These are phyloP conservation scores for Botryotinia calthae DNA, from an alignment of 2,329 filamentous ascomycete species.

Conservation along the genomic window DNA sequence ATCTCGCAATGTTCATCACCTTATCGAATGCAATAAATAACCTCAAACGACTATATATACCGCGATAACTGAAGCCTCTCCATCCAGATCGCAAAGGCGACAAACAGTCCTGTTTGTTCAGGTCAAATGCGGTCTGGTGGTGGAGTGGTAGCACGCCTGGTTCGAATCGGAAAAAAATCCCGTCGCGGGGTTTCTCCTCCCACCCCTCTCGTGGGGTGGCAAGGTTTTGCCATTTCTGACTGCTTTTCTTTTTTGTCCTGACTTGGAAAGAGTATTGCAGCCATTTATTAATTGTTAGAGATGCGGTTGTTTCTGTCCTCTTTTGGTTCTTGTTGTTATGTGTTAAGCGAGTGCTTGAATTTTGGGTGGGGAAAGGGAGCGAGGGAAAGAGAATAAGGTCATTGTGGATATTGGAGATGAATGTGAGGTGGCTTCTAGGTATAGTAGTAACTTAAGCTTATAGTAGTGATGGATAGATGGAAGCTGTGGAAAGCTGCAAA, in stretches of 20 bases:
- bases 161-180: not conserved
- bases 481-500: not conserved
- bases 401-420: not conserved
- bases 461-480: not conserved
- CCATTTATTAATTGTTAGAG: not conserved
- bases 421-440: not conserved
- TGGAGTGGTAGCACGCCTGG: not conserved
- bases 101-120: not conserved
- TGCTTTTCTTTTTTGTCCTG: not conserved
- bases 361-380: not conserved
- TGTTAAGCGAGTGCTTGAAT: not conserved
- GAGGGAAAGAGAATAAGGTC: not conserved
- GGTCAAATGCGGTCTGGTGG: conserved; percentile 1
- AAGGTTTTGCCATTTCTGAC: not conserved
- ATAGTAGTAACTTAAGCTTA: not conserved
- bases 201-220: not conserved
- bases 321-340: not conserved
- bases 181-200: not conserved
- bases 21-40: not conserved
- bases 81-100: not conserved
- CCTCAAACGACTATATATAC: not conserved
- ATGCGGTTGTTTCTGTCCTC: not conserved
- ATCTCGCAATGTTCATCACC: not conserved
- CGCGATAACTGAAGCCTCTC: not conserved
- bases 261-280: not conserved